phyloP scores from a whole-genome alignment of 257 asterid species.

The Catharanthus roseus region DNA sequence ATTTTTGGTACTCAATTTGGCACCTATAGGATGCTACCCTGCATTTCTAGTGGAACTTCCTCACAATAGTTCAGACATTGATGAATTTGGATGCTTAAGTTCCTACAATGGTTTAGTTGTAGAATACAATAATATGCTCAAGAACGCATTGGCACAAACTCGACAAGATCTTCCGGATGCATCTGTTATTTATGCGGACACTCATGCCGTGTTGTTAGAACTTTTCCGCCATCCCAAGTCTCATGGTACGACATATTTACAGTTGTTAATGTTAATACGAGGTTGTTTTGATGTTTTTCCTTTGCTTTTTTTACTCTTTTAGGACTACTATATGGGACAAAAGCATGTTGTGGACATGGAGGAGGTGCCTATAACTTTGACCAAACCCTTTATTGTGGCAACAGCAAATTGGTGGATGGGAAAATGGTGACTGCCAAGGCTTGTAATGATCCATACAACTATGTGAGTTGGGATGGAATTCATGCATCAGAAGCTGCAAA shows the following conservation, averaged over 20 bases:
- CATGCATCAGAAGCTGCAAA: slow-evolving; percentile 87
- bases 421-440: slow-evolving; percentile 37
- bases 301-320: slow-evolving; percentile 10
- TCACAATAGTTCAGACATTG: slow-evolving; percentile 49
- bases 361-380: slow-evolving; percentile 61
- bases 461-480: slow-evolving; percentile 76
- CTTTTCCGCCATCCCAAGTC: slow-evolving; percentile 65
- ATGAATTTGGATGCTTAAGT: slow-evolving; percentile 53
- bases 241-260: no score
- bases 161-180: slow-evolving; percentile 45
- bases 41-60: slow-evolving; percentile 43
- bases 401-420: slow-evolving; percentile 41
- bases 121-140: slow-evolving; percentile 61
- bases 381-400: slow-evolving; percentile 44
- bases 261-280: no score
- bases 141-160: slow-evolving; percentile 39
- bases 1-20: slow-evolving; percentile 51
- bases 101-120: slow-evolving; percentile 54
- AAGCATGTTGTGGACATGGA: slow-evolving; percentile 76
- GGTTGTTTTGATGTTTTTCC: background rate
- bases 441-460: slow-evolving; percentile 55
- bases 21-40: slow-evolving; percentile 69
- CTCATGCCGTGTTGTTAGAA: slow-evolving; percentile 53
- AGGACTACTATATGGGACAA: slow-evolving; percentile 68
- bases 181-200: slow-evolving; percentile 48